These are phyloP conservation scores for Alisma plantagoaquatica DNA, from an alignment of 106 monocot genomes.

Conservation along the genomic window DNA sequence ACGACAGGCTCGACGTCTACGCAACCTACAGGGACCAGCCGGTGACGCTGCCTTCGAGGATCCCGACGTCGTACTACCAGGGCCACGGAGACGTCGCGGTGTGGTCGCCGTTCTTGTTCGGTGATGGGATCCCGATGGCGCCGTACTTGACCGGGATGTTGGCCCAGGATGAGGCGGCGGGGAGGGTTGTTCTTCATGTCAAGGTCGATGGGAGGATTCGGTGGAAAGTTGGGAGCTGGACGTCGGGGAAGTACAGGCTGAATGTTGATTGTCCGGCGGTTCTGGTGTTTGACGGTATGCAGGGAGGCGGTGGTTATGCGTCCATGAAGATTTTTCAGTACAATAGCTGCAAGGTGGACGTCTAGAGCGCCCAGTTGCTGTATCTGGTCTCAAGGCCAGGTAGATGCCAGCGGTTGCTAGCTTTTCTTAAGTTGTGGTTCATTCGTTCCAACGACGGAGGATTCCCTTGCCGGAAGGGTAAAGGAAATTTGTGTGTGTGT, in stretches of 20 bases:
- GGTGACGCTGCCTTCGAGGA: constrained; percentile 16
- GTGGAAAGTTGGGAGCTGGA: constrained; percentile 43
- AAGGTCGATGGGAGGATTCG: constrained; percentile 22
- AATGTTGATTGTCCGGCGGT: constrained; percentile 36
- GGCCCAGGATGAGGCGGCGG: constrained; percentile 21
- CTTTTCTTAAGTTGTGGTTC: too few relatives aligned
- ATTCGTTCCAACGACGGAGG: too few relatives aligned
- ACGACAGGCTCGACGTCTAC: constrained; percentile 43
- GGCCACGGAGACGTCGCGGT: constrained; percentile 28
- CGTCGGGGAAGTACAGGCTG: constrained; percentile 21
- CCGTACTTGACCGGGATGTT: constrained; percentile 20
- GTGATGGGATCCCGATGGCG: constrained; percentile 27
- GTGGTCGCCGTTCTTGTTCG: constrained; percentile 41
- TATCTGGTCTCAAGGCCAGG: too few relatives aligned
- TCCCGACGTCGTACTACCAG: constrained; percentile 42
- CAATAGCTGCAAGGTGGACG: too few relatives aligned
- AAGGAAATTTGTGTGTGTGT: too few relatives aligned
- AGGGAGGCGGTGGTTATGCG: too few relatives aligned
- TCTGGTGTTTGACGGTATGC: constrained; percentile 16
- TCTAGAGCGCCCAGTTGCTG: too few relatives aligned
- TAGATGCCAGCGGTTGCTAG: too few relatives aligned
- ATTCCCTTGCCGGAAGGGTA: too few relatives aligned
- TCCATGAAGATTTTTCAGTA: too few relatives aligned
- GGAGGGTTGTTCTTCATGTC: constrained; percentile 11
- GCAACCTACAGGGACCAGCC: constrained; percentile 41